Percentiles rank a stretch among this genome's conserved stretches.
These are phyloP conservation scores for Aspergillus aculeatinus DNA, from an alignment of 2,329 filamentous ascomycete genomes.

Conservation along the genomic window DNA sequence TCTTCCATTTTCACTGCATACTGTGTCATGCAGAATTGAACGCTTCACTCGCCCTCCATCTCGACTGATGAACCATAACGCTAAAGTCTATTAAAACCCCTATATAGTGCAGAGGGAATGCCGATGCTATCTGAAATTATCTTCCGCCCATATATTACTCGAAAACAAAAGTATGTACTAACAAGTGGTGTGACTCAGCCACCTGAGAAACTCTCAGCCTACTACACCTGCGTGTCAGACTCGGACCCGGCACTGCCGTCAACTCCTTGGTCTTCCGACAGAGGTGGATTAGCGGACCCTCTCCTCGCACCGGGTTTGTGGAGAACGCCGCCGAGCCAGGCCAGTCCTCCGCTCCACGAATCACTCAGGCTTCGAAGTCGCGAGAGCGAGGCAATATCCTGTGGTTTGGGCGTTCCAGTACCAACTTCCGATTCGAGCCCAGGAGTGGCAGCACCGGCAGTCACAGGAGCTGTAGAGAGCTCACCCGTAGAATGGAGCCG, in stretches of 20 bases:
- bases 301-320: constrained; percentile 19
- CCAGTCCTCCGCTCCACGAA: constrained; percentile 36
- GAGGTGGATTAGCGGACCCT: neutral
- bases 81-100: constrained; percentile 2
- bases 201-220: constrained; percentile 1
- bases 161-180: constrained; percentile 12
- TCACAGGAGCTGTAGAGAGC: constrained; percentile 19
- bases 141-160: constrained; percentile 2
- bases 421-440: constrained; percentile 20
- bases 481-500: constrained; percentile 30
- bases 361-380: constrained; percentile 40
- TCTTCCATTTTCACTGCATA: neutral
- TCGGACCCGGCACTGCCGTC: constrained; percentile 2
- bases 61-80: neutral
- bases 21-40: neutral
- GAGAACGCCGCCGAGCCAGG: constrained; percentile 38
- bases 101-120: constrained; percentile 3
- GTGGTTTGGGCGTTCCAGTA: constrained; percentile 11
- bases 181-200: constrained; percentile 8
- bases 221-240: constrained; percentile 12
- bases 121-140: constrained; percentile 1
- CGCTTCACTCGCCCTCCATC: neutral
- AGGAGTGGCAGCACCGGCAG: constrained; percentile 24
- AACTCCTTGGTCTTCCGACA: neutral
- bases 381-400: constrained; percentile 20